A percentile compares a stretch with the other conserved stretches of the same genome.
Evolutionary conservation across 2,329 filamentous ascomycete genomes (phyloP).

Genomic region (Penicillium italicum): DNA sequence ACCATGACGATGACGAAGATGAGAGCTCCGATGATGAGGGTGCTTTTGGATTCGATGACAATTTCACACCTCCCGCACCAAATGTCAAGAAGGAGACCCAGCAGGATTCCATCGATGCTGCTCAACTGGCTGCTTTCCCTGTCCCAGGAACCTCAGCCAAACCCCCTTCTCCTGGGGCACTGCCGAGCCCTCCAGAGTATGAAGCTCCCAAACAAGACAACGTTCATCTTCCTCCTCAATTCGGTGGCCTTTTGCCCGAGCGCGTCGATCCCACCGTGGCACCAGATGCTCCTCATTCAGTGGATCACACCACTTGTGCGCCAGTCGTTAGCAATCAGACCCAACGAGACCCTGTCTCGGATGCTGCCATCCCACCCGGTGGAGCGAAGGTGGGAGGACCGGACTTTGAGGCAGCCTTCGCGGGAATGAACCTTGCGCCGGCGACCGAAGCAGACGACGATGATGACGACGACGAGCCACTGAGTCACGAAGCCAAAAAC

Average conservation of each 20-base stretch:
- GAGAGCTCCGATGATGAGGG: constrained; percentile 68
- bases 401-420: constrained; percentile 49
- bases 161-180: constrained; percentile 53
- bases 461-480: constrained; percentile 58
- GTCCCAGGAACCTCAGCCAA: constrained; percentile 39
- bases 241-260: constrained; percentile 39
- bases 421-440: constrained; percentile 43
- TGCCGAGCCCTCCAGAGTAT: constrained; percentile 53
- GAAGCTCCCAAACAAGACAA: constrained; percentile 26
- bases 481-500: constrained; percentile 32
- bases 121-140: constrained; percentile 39
- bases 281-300: constrained; percentile 40
- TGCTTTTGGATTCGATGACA: constrained; percentile 75
- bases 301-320: constrained; percentile 36
- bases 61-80: constrained; percentile 69
- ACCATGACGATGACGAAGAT: constrained; percentile 79
- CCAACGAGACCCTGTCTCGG: constrained; percentile 19
- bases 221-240: constrained; percentile 36
- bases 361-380: constrained; percentile 17
- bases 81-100: constrained; percentile 27
- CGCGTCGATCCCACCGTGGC: constrained; percentile 39
- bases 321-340: constrained; percentile 38
- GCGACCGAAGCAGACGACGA: constrained; percentile 43
- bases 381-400: constrained; percentile 35
- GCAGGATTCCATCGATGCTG: constrained; percentile 36